These are phyloP conservation scores for Trichoderma cornu-damae DNA, from an alignment of 2,329 filamentous ascomycete species.

Conservation along the genomic window DNA sequence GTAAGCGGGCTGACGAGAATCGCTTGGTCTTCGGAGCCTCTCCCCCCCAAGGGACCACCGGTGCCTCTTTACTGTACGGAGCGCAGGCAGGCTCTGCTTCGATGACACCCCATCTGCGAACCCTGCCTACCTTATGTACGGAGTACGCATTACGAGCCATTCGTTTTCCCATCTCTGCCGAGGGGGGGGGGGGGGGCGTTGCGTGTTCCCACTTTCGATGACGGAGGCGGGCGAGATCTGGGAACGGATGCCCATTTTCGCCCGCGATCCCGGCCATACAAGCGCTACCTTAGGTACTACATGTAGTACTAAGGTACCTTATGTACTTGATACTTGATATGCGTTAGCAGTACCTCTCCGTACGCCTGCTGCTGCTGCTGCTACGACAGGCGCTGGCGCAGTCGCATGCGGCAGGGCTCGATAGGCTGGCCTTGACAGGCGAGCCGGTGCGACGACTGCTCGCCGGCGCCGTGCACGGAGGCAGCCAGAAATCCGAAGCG, in stretches of 20 bases:
- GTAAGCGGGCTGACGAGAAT: constrained; percentile 1
- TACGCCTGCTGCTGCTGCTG: too few species aligned
- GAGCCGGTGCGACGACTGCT: constrained; percentile 5
- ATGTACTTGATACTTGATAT: too few species aligned
- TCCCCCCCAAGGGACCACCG: too few species aligned
- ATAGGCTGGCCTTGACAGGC: constrained; percentile 11
- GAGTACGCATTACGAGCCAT: too few species aligned
- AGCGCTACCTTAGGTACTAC: too few species aligned
- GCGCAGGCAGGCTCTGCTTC: not conserved
- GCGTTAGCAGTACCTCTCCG: too few species aligned
- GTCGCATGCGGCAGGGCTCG: not conserved
- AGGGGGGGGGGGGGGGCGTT: too few species aligned
- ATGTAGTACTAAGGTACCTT: too few species aligned
- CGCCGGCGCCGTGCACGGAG: not conserved
- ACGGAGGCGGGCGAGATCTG: constrained; percentile 4
- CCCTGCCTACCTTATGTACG: too few species aligned
- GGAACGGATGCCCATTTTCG: constrained; percentile 2
- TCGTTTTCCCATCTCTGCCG: too few species aligned
- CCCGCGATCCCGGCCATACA: constrained; percentile 6
- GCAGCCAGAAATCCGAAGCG: not conserved
- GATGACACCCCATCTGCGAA: not conserved
- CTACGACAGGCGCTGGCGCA: not conserved
- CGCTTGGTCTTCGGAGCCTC: not conserved
- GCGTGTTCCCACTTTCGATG: constrained; percentile 5
- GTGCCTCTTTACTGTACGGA: too few species aligned